Conservation (phyloP, 495 filamentous ascomycete species). For the Talaromyces trachyspermus region DNA sequence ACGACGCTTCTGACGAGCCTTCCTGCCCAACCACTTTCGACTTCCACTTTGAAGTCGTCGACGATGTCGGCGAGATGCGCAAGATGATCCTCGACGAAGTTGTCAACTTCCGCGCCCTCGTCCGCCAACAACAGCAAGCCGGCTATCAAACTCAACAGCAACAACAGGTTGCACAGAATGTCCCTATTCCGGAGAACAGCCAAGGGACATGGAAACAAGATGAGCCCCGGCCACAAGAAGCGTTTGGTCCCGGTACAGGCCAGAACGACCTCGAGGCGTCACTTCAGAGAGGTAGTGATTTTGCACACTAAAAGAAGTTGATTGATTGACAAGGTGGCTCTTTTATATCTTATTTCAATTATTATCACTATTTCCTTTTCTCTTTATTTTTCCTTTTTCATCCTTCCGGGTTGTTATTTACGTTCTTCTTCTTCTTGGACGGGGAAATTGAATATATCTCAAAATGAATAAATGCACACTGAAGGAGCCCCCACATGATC, state of each 20-base stretch:
- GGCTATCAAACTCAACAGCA: slow-evolving; percentile 27
- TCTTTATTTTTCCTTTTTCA: too few species aligned
- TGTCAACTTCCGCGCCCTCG: slow-evolving; percentile 63
- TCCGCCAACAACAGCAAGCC: slow-evolving; percentile 58
- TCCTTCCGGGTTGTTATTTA: too few species aligned
- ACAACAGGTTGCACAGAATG: slow-evolving; percentile 42
- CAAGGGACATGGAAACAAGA: slow-evolving; percentile 67
- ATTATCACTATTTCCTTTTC: too few species aligned
- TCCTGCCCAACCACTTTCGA: slow-evolving; percentile 89
- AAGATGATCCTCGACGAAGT: slow-evolving; percentile 97
- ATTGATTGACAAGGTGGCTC: too few species aligned
- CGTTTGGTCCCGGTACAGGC: slow-evolving; percentile 42
- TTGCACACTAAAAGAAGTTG: neutral
- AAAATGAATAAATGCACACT: too few species aligned
- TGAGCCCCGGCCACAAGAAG: slow-evolving; percentile 84
- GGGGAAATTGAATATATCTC: too few species aligned
- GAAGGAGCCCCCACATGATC: too few species aligned
- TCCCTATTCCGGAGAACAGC: slow-evolving; percentile 67
- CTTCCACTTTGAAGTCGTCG: slow-evolving; percentile 94
- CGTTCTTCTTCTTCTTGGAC: too few species aligned
- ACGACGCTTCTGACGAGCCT: slow-evolving; percentile 93
- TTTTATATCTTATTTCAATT: too few species aligned
- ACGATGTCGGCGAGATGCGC: slow-evolving; percentile 88
- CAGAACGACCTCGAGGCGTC: slow-evolving; percentile 71
- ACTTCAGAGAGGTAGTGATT: slow-evolving; percentile 71